Percentiles rank a stretch among this genome's conserved stretches.
These are phyloP conservation scores for Beta corolliflora DNA, from an alignment of 179 eudicot species.

Conservation along the genomic window DNA sequence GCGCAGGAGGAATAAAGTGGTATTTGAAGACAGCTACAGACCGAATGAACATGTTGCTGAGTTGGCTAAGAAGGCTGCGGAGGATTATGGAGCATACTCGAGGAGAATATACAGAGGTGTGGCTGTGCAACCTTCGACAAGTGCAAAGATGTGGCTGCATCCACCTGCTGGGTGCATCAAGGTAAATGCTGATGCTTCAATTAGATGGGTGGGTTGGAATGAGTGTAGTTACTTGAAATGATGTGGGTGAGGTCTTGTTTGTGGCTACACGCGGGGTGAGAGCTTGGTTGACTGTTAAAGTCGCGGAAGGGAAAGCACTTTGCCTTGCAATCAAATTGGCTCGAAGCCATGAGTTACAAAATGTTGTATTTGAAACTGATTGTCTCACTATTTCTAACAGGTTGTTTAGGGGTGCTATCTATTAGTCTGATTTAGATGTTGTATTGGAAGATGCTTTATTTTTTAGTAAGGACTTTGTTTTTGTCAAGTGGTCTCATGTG, in stretches of 20 bases:
- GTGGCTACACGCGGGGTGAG: background rate
- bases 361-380: background rate
- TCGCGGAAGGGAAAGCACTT: background rate
- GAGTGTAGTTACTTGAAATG: background rate
- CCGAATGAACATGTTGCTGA: too few species aligned
- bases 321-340: background rate
- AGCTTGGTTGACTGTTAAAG: background rate
- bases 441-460: background rate
- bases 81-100: too few species aligned
- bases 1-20: background rate
- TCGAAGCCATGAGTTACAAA: background rate
- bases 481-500: background rate
- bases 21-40: too few species aligned
- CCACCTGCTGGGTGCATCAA: background rate
- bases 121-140: background rate
- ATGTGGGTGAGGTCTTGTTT: background rate
- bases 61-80: too few species aligned
- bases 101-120: too few species aligned
- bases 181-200: too few species aligned
- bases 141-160: too few species aligned
- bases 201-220: background rate
- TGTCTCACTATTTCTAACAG: background rate
- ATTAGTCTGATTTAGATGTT: background rate
- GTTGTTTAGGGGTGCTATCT: background rate
- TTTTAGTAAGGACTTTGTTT: too few species aligned